phyloP scores from a whole-genome alignment of 2,329 filamentous ascomycete genomes.

The Neonectria neomacrospora region DNA sequence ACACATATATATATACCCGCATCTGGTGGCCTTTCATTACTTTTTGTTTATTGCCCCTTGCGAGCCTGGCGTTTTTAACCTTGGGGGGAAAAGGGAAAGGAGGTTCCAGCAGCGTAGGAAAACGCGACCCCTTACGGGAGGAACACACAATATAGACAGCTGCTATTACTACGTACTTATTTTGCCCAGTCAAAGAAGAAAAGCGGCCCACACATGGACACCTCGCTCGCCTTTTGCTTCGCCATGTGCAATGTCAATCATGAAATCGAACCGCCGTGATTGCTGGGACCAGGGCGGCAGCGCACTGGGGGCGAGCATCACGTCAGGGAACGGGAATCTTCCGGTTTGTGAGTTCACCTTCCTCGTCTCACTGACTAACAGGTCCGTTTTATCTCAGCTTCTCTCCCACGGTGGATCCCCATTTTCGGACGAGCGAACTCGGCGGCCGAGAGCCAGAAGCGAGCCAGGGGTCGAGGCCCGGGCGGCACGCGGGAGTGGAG shows the following conservation, averaged over 20 bases:
- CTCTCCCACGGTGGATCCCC: neutral
- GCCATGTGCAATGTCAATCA: neutral
- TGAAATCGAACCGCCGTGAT: constrained; percentile 7
- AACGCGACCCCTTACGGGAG: neutral
- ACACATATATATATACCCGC: constrained; percentile 34
- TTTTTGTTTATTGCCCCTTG: constrained; percentile 5
- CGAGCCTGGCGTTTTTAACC: constrained; percentile 34
- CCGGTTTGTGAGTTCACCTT: neutral
- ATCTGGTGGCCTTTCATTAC: constrained; percentile 18
- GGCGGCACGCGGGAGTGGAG: constrained; percentile 12
- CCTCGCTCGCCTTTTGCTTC: neutral
- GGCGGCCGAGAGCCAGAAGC: constrained; percentile 5
- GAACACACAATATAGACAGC: neutral
- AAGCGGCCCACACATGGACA: neutral
- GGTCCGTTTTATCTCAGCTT: neutral
- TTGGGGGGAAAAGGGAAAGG: neutral
- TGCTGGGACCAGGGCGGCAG: constrained; percentile 4
- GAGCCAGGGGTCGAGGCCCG: neutral
- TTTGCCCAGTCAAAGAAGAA: neutral
- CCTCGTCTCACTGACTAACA: neutral
- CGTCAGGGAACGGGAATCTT: constrained; percentile 5
- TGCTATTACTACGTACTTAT: neutral
- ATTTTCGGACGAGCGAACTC: constrained; percentile 23
- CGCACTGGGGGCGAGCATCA: constrained; percentile 4
- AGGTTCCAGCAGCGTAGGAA: neutral